Percentiles rank a stretch among this genome's conserved stretches.
These are phyloP conservation scores for Xanthoconium stramineum DNA, from an alignment of 768 basidiomycete species.

Conservation along the genomic window DNA sequence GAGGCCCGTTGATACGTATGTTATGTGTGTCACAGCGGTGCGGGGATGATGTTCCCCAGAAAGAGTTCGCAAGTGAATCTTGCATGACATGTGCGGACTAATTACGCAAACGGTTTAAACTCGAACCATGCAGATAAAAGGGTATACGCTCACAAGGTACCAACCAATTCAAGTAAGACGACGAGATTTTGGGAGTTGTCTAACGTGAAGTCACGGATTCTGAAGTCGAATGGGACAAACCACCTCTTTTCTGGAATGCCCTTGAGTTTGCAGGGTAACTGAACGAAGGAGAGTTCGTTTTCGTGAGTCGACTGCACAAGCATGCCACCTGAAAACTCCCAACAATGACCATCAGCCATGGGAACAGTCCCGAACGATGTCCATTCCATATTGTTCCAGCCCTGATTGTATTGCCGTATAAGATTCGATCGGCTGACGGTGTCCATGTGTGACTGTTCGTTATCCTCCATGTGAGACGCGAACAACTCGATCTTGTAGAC, in stretches of 20 bases:
- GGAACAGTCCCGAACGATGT: slow-evolving; percentile 10
- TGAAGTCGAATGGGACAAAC: slow-evolving; percentile 25
- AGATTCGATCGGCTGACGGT: slow-evolving; percentile 21
- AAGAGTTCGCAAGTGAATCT: slow-evolving; percentile 29
- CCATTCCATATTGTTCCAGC: slow-evolving; percentile 30
- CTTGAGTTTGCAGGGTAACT: slow-evolving; percentile 32
- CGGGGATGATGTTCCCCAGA: slow-evolving; percentile 29
- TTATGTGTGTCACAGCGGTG: slow-evolving; percentile 14
- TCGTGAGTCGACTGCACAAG: slow-evolving; percentile 27
- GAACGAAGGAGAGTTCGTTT: slow-evolving; percentile 21
- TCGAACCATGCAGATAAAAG: not conserved
- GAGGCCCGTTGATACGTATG: slow-evolving; percentile 1
- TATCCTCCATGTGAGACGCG: slow-evolving; percentile 27
- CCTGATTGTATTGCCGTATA: slow-evolving; percentile 26
- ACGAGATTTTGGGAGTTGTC: slow-evolving; percentile 37
- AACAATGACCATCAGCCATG: slow-evolving; percentile 20
- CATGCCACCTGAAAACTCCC: slow-evolving; percentile 37
- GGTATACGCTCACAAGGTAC: slow-evolving; percentile 15
- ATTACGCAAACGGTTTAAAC: not conserved
- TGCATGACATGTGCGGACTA: slow-evolving; percentile 21
- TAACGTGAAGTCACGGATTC: slow-evolving; percentile 35
- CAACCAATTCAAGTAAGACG: slow-evolving; percentile 27
- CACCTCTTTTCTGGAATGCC: slow-evolving; percentile 27
- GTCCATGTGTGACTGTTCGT: slow-evolving; percentile 17
- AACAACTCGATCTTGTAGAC: slow-evolving; percentile 32